phyloP scores from a whole-genome alignment of 2,329 filamentous ascomycete species.

The Colletotrichum plurivorum region DNA sequence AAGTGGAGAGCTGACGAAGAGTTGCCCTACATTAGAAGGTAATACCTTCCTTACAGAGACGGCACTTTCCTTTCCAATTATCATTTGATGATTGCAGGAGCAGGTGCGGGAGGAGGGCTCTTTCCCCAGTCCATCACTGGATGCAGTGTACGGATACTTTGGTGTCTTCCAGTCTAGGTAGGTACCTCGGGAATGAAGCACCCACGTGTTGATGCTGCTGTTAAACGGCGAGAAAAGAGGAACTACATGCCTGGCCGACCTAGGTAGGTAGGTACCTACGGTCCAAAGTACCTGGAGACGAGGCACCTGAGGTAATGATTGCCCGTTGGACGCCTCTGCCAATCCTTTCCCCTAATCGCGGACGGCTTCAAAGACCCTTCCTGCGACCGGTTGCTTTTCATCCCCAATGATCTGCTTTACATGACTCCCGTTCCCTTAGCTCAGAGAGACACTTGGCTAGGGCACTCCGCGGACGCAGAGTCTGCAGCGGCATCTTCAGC shows the following conservation, averaged over 20 bases:
- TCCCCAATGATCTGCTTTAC: constrained; percentile 33
- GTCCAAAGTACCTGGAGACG: too few species aligned
- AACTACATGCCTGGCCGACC: too few species aligned
- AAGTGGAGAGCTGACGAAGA: constrained; percentile 31
- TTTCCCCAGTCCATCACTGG: too few species aligned
- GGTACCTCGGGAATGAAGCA: background rate
- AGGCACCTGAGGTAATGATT: background rate
- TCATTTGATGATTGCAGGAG: too few species aligned
- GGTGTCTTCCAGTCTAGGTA: too few species aligned
- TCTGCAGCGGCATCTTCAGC: constrained; percentile 13
- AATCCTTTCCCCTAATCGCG: constrained; percentile 5
- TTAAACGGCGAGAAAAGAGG: background rate
- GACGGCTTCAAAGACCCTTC: constrained; percentile 13
- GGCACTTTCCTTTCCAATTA: background rate
- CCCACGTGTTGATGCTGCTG: background rate
- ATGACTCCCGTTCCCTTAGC: constrained; percentile 11
- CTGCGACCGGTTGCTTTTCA: constrained; percentile 14
- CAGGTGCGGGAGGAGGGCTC: too few species aligned
- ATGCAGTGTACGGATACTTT: too few species aligned
- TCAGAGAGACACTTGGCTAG: too few species aligned
- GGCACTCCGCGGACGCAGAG: background rate
- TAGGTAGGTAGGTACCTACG: too few species aligned
- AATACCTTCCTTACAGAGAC: background rate
- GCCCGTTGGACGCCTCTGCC: background rate
- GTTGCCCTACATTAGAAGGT: constrained; percentile 17